These are phyloP conservation scores for Wickerhamiella australiensis DNA, from an alignment of 805 yeast species.

Conservation along the genomic window DNA sequence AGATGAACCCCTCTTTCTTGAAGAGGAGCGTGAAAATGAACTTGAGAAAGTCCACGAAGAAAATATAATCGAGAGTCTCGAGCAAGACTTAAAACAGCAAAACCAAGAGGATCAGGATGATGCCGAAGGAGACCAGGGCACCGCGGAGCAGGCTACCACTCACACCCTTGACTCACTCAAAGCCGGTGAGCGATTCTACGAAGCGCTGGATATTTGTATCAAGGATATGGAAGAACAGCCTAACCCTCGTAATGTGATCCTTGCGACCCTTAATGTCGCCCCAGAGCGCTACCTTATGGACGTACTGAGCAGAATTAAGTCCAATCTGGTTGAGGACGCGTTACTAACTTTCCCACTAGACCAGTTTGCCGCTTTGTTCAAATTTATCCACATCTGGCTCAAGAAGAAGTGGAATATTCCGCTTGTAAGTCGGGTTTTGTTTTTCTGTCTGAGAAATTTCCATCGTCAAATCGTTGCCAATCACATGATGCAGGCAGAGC, in stretches of 20 bases:
- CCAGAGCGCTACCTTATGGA: slow-evolving; percentile 75
- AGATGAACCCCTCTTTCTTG: slow-evolving; percentile 89
- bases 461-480: slow-evolving; percentile 59
- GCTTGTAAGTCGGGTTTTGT: slow-evolving; percentile 59
- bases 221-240: slow-evolving; percentile 44
- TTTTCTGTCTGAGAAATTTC: slow-evolving; percentile 60
- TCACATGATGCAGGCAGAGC: slow-evolving; percentile 37
- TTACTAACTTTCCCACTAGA: slow-evolving; percentile 83
- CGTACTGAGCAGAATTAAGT: slow-evolving; percentile 53
- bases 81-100: slow-evolving; percentile 25
- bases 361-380: slow-evolving; percentile 55
- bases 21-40: slow-evolving; percentile 93
- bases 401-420: slow-evolving; percentile 39
- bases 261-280: slow-evolving; percentile 54
- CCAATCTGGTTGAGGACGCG: slow-evolving; percentile 88
- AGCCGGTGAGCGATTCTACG: slow-evolving; percentile 87
- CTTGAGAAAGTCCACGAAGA: slow-evolving; percentile 83
- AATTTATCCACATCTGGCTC: slow-evolving; percentile 69
- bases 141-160: slow-evolving; percentile 48
- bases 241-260: slow-evolving; percentile 45
- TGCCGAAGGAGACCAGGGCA: slow-evolving; percentile 34
- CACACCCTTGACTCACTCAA: slow-evolving; percentile 86
- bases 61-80: slow-evolving; percentile 62
- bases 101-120: slow-evolving; percentile 33
- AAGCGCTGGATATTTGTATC: slow-evolving; percentile 74